Base-by-base conservation (phyloP, 768 basidiomycete genomes). In the Plicaturopsis crispa region DNA sequence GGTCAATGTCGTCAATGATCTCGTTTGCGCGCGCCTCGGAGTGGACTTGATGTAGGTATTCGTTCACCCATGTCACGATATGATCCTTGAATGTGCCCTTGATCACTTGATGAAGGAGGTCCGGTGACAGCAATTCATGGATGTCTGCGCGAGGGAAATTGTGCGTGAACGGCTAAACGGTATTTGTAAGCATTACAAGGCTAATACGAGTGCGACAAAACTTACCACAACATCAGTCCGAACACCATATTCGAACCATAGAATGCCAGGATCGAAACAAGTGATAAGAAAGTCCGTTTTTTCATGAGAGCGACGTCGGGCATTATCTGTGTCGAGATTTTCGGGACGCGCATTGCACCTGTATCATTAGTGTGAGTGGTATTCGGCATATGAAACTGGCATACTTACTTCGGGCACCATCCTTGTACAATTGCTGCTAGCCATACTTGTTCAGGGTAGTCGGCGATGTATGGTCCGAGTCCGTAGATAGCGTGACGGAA, bases 11-110 rank as follows among this genome's bases (percentile, higher is more conserved):
- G 1, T 47, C 52, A 10, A 64, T 26, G 1, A 49, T 47, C 2
- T 36, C 22, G 0, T 48, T 42, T 1, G 54, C 54, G 3, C 36
- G 32, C 0, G 22, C 14, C 7, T 40, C 33, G 6, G 48, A 45
- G 43, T 55, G 19, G 1, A 4, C n/a, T 0, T 7, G 3, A 1
- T 43, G 23, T 0, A 63, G 31, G 20, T 56, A 65, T 5, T 50
- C 42, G 0, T 18, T 38, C 0, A 63, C 46, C 63, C 63, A 65
- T 0, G 43, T 38, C 0, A 66, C 54, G 0, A 65, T 38, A 26
- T 65, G 60, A 28, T 66, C 62, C 16, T 63, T 57, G 47, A 62
- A 65, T 1, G 48, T 44, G 0, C 61, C 60, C 34, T 51, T 56
- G 41, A 58, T 55, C 20, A 56, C 24, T 60, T 63, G 58, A 44